These are phyloP conservation scores for Trichoderma reesei DNA, from an alignment of 495 filamentous ascomycete species.

Conservation along the genomic window DNA sequence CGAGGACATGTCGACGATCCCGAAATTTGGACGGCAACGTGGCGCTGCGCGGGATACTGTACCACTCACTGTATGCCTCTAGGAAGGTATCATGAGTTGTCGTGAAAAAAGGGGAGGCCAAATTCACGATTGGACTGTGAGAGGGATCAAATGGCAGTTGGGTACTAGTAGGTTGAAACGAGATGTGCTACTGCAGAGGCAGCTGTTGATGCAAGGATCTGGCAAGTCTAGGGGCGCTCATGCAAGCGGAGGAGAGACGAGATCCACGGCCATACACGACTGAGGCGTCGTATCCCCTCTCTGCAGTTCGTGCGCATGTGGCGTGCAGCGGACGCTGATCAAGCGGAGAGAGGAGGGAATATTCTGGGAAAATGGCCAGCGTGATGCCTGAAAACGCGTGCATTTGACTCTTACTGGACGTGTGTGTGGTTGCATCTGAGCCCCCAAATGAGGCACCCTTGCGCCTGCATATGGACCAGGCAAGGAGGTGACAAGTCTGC, in stretches of 20 bases:
- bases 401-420: not conserved
- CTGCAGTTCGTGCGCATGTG: not conserved
- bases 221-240: no score
- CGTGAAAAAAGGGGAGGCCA: no score
- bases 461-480: not conserved
- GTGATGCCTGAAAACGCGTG: no score
- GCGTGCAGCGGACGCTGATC: conserved; percentile 4
- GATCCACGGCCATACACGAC: no score
- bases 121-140: no score
- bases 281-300: not conserved
- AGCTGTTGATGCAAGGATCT: no score
- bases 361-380: not conserved
- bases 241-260: not conserved
- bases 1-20: not conserved
- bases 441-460: not conserved
- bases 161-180: no score
- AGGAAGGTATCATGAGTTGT: no score
- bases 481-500: not conserved
- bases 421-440: not conserved
- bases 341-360: not conserved
- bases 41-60: not conserved
- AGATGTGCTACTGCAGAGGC: no score
- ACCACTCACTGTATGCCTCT: not conserved
- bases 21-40: not conserved
- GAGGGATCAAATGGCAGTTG: no score